Base-by-base conservation (phyloP, 345 rosid genomes). In the Eutrema heterophyllum region DNA sequence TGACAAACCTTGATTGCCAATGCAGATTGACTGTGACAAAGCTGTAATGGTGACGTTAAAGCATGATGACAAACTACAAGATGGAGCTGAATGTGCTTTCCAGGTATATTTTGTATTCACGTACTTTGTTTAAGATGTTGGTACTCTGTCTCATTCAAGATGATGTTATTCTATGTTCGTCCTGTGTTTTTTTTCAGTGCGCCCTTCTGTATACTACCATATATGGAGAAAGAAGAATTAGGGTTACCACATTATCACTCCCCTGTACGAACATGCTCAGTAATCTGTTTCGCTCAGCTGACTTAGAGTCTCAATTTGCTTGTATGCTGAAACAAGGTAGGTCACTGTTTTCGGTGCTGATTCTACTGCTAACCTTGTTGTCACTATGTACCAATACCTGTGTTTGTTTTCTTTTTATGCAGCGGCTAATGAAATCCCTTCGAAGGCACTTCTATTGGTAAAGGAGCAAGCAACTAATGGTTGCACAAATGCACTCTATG, bases 1-100 rank as follows among this genome's bases (percentile, higher is more conserved):
- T 75, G 40, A 73, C 21, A 57, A 26, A 21, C 57, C 52, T 55
- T 78, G 29, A 66, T 44, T 67, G n/a, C 54, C 65, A 88, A 21
- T 84, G 82, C 95, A 94, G 98, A 89, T 89, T 79, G 97, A 94
- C 73, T 91, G 97, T 73, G 95, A 92, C 84, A 92, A 95, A 89
- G 82, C 79, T 89, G 88, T 95, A 38, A 81, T 92, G 96, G 98
- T 95, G 77, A 85, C 93, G n/a, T 71, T 93, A 75, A 93, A 94
- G 80, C 96, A 94, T 76, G 98, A 91, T 73, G 98, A 94, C 68
- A 94, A 91, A 81, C 81, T 94, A 77, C 96, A 87, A 68, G 98
- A 94, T 82, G 97, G 96, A 41, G 81, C 96, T 16, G 98, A 91
- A 84, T 88, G 89, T 82, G 84, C 87, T 80, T 94, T 94, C 74